Conservation (phyloP, 345 rosid species). For the Eucalyptus sp. region DNA sequence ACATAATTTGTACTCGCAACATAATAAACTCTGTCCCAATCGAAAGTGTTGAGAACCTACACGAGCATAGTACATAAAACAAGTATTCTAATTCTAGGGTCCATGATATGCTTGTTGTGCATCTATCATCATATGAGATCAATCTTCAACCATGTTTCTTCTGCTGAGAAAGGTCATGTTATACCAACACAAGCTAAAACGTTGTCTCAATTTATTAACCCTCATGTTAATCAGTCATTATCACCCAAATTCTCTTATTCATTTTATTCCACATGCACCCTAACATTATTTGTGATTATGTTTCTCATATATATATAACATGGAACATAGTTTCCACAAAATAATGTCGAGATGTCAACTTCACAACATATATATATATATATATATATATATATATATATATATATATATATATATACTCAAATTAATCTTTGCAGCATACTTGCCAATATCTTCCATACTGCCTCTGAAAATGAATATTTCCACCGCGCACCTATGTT, state of each 20-base stretch:
- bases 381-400: not conserved
- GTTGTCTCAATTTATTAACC: not conserved
- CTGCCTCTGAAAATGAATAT: not conserved
- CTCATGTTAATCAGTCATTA: not conserved
- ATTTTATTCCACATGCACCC: not conserved
- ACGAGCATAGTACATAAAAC: not conserved
- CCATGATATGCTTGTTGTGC: not conserved
- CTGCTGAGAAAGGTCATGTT: not conserved
- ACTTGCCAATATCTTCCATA: not conserved
- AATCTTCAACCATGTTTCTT: not conserved
- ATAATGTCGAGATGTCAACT: not conserved
- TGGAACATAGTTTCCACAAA: not conserved
- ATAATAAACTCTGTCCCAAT: not conserved
- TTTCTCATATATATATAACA: not conserved
- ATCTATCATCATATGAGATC: not conserved
- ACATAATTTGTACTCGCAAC: not conserved
- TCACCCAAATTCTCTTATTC: not conserved
- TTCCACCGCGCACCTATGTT: not conserved
- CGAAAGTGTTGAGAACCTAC: not conserved
- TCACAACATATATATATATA: not conserved
- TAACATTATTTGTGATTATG: not conserved
- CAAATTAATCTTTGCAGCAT: not conserved
- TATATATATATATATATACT: not conserved
- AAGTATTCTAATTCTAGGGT: not conserved
- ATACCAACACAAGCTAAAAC: not conserved